Base-by-base conservation (phyloP, 225 moss, liverwort and hornwort species). In the Lunularia cruciata region DNA sequence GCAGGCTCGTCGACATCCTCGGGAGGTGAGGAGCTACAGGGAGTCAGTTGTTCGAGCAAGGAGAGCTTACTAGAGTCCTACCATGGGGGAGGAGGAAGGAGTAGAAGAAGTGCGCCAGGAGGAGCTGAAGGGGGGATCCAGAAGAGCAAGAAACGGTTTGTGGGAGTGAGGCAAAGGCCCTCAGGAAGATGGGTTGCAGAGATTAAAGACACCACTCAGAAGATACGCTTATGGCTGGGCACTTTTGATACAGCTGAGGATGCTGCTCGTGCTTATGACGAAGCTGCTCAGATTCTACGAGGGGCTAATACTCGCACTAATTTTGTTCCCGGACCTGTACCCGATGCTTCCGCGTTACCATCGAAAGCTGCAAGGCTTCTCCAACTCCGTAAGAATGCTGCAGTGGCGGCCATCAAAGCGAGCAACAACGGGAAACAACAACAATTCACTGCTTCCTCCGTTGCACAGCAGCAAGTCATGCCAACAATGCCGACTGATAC, bases 151-250 rank as follows among this genome's bases (percentile, higher is more conserved):
- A 94, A 87, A 38, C 79, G 88, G 23, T 94, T 90, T 38, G 90
- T 94, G 47, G 93, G 93, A 12, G 90, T 94, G 12, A 75, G 93
- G 49, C 93, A 94, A 73, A 86, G 93, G 26, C 93, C 90, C 1
- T 94, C 93, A 6, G 93, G 93, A 30, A 73, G 93, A 65, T 94
- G 90, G 90, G 93, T 94, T 4, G 90, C 93, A 31, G 93, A 94
- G 80, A 94, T 94, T 74, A 94, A 94, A 52, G 90, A 90, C 79
- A 94, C 93, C 37, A 90, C 93, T 14, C 93, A 94, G 84, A 90
- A 94, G 83, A 94, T 94, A 46, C 87, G 93, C 42, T 77, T 90
- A 47, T 94, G 93, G 93, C 81, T 93, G 26, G 92, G 92, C 2
- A 90, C 90, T 6, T 93, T 93, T 35, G 92, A 92, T 77, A 90